Percentiles rank a stretch among this genome's conserved stretches.
These are phyloP conservation scores for Apiotrichum akiyoshidainum DNA, from an alignment of 1,284 basidiomycete species.

Conservation along the genomic window DNA sequence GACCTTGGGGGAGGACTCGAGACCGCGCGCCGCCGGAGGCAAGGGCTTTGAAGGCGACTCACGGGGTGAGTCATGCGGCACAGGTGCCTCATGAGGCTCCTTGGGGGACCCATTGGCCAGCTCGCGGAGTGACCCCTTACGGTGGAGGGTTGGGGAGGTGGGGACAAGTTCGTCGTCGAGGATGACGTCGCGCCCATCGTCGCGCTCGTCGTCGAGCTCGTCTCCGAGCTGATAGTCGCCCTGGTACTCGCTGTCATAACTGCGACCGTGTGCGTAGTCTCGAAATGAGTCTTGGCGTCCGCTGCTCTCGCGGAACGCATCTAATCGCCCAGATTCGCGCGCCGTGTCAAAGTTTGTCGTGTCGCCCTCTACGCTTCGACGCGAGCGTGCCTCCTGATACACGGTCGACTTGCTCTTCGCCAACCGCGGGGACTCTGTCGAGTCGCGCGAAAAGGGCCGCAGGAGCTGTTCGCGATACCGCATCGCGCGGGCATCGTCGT, in stretches of 20 bases:
- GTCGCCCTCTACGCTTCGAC: background rate
- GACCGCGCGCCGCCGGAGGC: no score
- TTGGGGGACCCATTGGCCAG: background rate
- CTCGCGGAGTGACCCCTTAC: background rate
- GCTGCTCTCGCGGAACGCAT: background rate
- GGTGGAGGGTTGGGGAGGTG: background rate
- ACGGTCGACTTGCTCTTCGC: background rate
- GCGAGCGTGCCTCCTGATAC: background rate
- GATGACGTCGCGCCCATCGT: background rate
- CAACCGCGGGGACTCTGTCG: conserved; percentile 5
- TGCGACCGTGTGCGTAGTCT: no score
- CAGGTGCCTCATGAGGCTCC: background rate
- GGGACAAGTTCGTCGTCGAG: background rate
- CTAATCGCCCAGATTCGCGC: conserved; percentile 1
- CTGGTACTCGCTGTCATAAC: background rate
- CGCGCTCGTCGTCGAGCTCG: background rate
- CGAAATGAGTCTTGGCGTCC: no score
- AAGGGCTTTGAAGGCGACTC: background rate
- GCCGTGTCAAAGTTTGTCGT: background rate
- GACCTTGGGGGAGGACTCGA: background rate
- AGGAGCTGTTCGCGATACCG: conserved; percentile 30
- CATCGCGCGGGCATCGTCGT: conserved; percentile 21
- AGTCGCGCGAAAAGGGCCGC: conserved; percentile 20
- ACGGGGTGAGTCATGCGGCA: background rate
- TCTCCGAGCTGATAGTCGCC: background rate